A percentile compares a stretch with the other conserved stretches of the same genome.
These are phyloP conservation scores for Pythium vanterpoolii DNA, from an alignment of 352 stramenopile genomes.

Conservation along the genomic window DNA sequence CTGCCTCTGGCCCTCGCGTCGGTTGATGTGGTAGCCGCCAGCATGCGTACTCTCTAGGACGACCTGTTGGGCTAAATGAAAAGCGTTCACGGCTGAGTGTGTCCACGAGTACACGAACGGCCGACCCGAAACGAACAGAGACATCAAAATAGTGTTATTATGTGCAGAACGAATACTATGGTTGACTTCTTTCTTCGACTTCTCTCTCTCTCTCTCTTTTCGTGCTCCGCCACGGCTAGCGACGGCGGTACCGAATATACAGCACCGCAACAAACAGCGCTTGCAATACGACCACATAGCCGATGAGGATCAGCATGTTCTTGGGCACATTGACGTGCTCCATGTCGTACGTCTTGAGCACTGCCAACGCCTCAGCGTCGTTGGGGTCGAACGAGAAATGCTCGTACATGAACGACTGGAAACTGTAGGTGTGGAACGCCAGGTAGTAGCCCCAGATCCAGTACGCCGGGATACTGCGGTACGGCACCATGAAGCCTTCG, in stretches of 20 bases:
- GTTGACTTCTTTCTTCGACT: too few relatives aligned
- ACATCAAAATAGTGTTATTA: too few relatives aligned
- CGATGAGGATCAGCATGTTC: conserved; percentile 57
- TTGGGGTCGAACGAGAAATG: conserved; percentile 51
- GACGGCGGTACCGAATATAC: conserved; percentile 19
- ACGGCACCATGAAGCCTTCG: conserved; percentile 83
- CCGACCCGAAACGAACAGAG: too few relatives aligned
- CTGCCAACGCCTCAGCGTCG: conserved; percentile 14
- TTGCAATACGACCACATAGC: conserved; percentile 47
- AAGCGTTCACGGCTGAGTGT: too few relatives aligned
- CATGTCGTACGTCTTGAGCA: conserved; percentile 56
- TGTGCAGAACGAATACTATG: too few relatives aligned
- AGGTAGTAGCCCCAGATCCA: conserved; percentile 85
- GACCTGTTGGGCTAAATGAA: too few relatives aligned
- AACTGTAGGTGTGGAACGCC: conserved; percentile 86
- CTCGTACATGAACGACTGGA: conserved; percentile 84
- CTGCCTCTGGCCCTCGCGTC: too few relatives aligned
- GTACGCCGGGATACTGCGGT: conserved; percentile 56
- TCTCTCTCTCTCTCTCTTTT: too few relatives aligned
- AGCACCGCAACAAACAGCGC: conserved; percentile 44
- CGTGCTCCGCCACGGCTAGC: too few relatives aligned
- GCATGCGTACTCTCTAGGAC: too few relatives aligned
- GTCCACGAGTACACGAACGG: too few relatives aligned
- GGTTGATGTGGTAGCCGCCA: too few relatives aligned
- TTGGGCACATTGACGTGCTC: conserved; percentile 41